Percentiles rank a stretch among this genome's conserved stretches.
Conservation (phyloP, 2,329 filamentous ascomycete genomes). For the Clarireedia monteithiana region DNA sequence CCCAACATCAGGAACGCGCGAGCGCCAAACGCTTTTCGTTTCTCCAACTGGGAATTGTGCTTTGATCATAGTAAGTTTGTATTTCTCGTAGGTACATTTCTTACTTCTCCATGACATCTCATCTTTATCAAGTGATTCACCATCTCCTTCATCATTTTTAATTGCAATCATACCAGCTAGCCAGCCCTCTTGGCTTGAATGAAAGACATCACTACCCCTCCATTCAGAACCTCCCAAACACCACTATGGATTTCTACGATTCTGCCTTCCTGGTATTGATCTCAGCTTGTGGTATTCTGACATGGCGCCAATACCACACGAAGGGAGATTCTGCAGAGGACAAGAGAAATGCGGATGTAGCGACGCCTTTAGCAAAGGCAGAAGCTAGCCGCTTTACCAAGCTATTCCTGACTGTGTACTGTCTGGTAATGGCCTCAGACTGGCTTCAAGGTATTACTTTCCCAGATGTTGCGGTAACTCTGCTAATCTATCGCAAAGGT, state of each 20-base stretch:
- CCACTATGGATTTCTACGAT: constrained; percentile 23
- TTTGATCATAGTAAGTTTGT: not conserved
- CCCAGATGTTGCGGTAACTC: constrained; percentile 11
- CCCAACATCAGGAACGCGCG: not conserved
- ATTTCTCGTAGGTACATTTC: not conserved
- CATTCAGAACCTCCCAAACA: not conserved
- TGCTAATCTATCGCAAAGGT: constrained; percentile 29
- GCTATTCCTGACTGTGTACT: constrained; percentile 37
- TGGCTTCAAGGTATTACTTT: constrained; percentile 40
- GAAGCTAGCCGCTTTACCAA: constrained; percentile 23
- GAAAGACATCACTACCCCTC: too few relatives aligned
- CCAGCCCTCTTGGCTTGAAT: too few relatives aligned
- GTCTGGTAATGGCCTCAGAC: constrained; percentile 42
- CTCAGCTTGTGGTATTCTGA: constrained; percentile 21
- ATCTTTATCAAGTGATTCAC: not conserved
- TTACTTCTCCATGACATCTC: not conserved
- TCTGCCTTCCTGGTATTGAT: constrained; percentile 22
- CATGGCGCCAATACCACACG: constrained; percentile 23
- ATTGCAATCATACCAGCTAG: not conserved
- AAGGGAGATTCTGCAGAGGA: constrained; percentile 15
- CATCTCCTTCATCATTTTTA: not conserved
- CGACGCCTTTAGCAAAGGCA: constrained; percentile 21
- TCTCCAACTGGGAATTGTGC: constrained; percentile 3
- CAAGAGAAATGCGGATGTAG: constrained; percentile 10
- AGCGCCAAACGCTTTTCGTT: too few relatives aligned